Evolutionary conservation across 805 yeast species (phyloP).

Genomic region (Maudiozyma turicensis): DNA sequence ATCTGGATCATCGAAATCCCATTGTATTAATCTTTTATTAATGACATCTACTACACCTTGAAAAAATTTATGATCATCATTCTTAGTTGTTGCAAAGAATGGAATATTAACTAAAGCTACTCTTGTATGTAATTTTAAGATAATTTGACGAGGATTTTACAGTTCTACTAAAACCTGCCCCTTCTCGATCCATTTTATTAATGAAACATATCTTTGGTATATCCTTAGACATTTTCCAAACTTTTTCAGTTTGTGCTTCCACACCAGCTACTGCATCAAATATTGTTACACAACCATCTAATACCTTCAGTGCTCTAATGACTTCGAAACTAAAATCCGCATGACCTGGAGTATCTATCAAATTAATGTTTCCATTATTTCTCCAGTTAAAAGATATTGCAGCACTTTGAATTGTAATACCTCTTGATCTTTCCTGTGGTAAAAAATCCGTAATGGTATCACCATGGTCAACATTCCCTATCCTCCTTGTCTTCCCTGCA

Average conservation of each 20-base stretch:
- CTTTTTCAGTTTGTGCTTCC: conserved; percentile 95
- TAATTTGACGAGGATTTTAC: conserved; percentile 79
- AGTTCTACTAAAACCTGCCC: conserved; percentile 89
- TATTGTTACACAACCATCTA: conserved; percentile 91
- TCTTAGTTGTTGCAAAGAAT: conserved; percentile 37
- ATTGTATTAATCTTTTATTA: conserved; percentile 39
- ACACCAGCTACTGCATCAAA: conserved; percentile 96
- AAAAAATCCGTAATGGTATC: conserved; percentile 92
- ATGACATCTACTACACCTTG: conserved; percentile 54
- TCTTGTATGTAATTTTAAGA: conserved; percentile 61
- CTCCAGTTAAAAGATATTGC: conserved; percentile 88
- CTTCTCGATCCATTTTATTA: conserved; percentile 93
- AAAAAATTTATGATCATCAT: conserved; percentile 30
- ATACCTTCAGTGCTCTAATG: conserved; percentile 73
- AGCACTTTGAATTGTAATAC: conserved; percentile 94
- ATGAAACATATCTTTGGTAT: conserved; percentile 76
- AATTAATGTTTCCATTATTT: conserved; percentile 50
- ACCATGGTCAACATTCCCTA: conserved; percentile 94
- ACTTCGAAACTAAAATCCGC: conserved; percentile 97
- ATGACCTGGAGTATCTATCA: conserved; percentile 97
- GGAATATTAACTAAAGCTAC: conserved; percentile 75
- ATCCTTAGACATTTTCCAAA: conserved; percentile 78
- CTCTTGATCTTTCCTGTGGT: conserved; percentile 83
- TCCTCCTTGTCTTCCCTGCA: conserved; percentile 65
- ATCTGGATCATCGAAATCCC: conserved; percentile 32